Conservation (phyloP, 768 basidiomycete species). For the Agrocybe chaxingu region DNA sequence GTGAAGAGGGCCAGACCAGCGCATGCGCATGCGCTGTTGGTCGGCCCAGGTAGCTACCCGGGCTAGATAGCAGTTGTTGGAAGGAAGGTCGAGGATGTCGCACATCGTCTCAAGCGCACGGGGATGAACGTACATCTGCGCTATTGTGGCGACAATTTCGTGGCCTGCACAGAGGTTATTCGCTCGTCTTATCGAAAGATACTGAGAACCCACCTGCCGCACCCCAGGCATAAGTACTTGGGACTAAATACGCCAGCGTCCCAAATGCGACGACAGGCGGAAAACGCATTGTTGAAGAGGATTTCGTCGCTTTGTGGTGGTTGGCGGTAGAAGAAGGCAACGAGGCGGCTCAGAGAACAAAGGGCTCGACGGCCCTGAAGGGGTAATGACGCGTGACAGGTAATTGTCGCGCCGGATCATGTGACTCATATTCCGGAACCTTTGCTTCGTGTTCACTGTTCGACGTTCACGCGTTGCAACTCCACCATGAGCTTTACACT, state of each 20-base stretch:
- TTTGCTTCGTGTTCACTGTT: too few species aligned
- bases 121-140: slow-evolving; percentile 87
- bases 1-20: slow-evolving; percentile 74
- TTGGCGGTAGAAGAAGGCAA: neutral
- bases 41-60: slow-evolving; percentile 91
- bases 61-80: slow-evolving; percentile 65
- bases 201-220: slow-evolving; percentile 32
- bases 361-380: neutral
- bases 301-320: neutral
- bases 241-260: slow-evolving; percentile 8
- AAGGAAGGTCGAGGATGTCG: slow-evolving; percentile 55
- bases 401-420: too few species aligned
- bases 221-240: slow-evolving; percentile 37
- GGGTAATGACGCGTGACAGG: too few species aligned
- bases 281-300: slow-evolving; percentile 1
- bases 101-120: slow-evolving; percentile 64
- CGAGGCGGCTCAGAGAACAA: slow-evolving; percentile 1
- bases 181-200: neutral
- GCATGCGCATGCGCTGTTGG: slow-evolving; percentile 53
- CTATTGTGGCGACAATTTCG: slow-evolving; percentile 91
- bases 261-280: slow-evolving; percentile 6
- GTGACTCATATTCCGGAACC: too few species aligned
- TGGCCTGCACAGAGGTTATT: slow-evolving; percentile 53
- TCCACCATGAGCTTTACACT: slow-evolving; percentile 22
- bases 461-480: too few species aligned